A percentile compares a stretch with the other conserved stretches of the same genome.
Conservation (phyloP, 116 monocot genomes). For the Posidonia oceanica region DNA sequence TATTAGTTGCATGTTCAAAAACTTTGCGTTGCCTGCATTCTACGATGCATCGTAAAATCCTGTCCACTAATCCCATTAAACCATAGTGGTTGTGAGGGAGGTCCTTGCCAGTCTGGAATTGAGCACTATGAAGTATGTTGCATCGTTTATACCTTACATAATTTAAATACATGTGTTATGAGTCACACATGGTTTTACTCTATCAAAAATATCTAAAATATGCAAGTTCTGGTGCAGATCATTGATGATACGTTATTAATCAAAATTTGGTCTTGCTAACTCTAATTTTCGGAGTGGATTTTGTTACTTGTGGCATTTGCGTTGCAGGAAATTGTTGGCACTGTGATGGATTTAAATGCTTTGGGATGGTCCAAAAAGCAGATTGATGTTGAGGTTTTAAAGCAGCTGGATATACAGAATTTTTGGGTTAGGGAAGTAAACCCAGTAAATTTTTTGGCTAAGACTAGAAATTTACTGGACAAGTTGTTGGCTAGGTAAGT, state of each 20-base stretch:
- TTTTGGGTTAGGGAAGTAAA: conserved; percentile 7
- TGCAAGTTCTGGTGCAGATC: too few relatives aligned
- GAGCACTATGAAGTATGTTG: background rate
- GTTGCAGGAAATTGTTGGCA: conserved; percentile 3
- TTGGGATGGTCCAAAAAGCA: background rate
- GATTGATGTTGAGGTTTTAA: background rate
- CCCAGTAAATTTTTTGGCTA: background rate
- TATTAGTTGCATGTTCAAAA: background rate
- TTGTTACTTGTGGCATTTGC: background rate
- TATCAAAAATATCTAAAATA: too few relatives aligned
- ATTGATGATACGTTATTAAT: background rate
- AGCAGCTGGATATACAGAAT: background rate
- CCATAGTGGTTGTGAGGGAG: background rate
- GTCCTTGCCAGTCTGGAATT: too few relatives aligned
- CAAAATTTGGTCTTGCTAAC: background rate
- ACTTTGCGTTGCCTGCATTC: background rate
- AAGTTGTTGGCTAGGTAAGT: conserved; percentile 1
- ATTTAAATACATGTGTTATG: too few relatives aligned
- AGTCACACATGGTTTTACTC: too few relatives aligned
- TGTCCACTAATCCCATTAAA: too few relatives aligned
- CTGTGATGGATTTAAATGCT: conserved; percentile 3
- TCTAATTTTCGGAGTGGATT: background rate
- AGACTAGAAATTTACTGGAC: conserved; percentile 3
- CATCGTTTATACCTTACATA: too few relatives aligned
- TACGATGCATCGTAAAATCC: background rate